These are phyloP conservation scores for Polyporus arcularius DNA, from an alignment of 768 basidiomycete genomes.

Conservation along the genomic window DNA sequence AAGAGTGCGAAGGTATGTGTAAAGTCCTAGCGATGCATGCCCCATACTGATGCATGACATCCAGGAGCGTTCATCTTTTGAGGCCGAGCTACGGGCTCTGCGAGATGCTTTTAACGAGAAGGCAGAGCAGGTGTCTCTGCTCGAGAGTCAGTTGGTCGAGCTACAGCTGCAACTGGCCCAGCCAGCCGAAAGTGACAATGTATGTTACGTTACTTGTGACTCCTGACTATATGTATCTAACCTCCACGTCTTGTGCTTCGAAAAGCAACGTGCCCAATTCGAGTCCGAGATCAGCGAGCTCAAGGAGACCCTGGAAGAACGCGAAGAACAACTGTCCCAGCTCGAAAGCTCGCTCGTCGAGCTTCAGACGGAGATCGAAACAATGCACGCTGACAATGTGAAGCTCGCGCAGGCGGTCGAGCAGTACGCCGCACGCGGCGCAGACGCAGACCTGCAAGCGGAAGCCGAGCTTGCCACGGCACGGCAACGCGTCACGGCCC, in stretches of 20 bases:
- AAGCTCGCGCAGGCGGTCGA: neutral
- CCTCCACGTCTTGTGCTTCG: neutral
- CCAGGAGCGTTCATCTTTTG: neutral
- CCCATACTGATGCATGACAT: too few relatives aligned
- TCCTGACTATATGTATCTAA: neutral
- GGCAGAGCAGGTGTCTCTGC: slow-evolving; percentile 10
- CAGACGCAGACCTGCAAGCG: neutral
- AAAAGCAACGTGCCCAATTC: slow-evolving; percentile 3
- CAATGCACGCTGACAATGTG: slow-evolving; percentile 1
- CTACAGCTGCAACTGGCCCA: slow-evolving; percentile 15
- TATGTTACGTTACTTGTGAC: neutral
- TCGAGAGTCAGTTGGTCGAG: slow-evolving; percentile 17
- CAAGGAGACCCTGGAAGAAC: slow-evolving; percentile 12
- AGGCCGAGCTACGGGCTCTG: slow-evolving; percentile 7
- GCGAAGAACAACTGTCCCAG: slow-evolving; percentile 13
- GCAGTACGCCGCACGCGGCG: neutral
- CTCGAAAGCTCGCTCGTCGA: slow-evolving; percentile 13
- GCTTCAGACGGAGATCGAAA: slow-evolving; percentile 11
- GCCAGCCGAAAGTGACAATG: slow-evolving; percentile 4
- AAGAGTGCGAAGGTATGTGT: slow-evolving; percentile 2
- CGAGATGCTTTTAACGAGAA: slow-evolving; percentile 6
- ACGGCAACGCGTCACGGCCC: neutral
- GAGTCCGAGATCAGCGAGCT: slow-evolving; percentile 1
- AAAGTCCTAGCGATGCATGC: neutral
- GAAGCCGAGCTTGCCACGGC: slow-evolving; percentile 1